Base-by-base conservation (phyloP, 2,329 filamentous ascomycete genomes). In the Diplodia mutila region DNA sequence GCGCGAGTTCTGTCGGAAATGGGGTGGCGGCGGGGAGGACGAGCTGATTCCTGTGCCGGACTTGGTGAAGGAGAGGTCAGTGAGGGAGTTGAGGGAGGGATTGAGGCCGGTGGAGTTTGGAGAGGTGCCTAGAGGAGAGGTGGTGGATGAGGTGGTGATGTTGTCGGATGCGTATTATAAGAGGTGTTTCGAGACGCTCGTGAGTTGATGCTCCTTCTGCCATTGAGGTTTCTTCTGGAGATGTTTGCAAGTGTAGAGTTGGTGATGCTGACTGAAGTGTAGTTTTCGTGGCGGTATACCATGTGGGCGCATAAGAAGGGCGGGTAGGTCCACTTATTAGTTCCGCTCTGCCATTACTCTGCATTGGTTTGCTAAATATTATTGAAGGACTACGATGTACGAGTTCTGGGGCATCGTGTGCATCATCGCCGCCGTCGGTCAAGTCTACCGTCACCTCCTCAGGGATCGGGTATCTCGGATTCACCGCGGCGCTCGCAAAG, bases 251-350 rank as follows among this genome's bases (percentile, higher is more conserved):
- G 54, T 32, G 25, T 5, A 23, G 16, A 46, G 9, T 46, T 8
- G 18, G 16, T 25, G n/a, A 37, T 51, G 46, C 59, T 63, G 11
- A 63, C 25, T 12, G 18, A 23, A 29, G 11, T 11, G 29, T 46
- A 63, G 59, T 51, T 63, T 63, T 63, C 59, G 27, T 63, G 59
- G 59, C 12, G 27, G 14, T 63, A 63, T 16, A 63, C 59, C n/a
- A 63, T 63, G 59, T 63, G 59, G 59, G 27, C 42, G 5, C 59
- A 63, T 37, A 63, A 51, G 42, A 34, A 42, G n/a, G 39, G 39
- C n/a, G 59, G 59, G 59, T 63, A 25, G 23, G 59, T 29, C 27
- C 14, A 18, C 9, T 18, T 4, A 9, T 32, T 37, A 14, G 5
- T 7, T 53, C 51, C 23, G 7, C 3, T 11, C 8, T 21, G 8